These are phyloP conservation scores for Murraya paniculata DNA, from an alignment of 345 rosid species.

Conservation along the genomic window DNA sequence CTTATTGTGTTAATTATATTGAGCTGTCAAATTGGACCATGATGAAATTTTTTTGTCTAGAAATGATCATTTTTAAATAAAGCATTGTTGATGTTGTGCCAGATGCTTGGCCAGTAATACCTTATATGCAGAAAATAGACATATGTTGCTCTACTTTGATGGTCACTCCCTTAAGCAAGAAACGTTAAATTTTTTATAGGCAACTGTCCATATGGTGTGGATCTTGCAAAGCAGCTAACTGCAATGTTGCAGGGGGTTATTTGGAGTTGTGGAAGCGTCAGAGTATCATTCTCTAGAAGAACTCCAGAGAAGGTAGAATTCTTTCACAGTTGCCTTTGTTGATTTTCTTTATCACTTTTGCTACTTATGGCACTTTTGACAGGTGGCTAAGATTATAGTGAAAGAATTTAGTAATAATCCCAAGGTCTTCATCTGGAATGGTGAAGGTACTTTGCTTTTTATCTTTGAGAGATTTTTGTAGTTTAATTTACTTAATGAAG, in stretches of 20 bases:
- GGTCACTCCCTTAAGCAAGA: background rate
- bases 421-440: slow-evolving; percentile 75
- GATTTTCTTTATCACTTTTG: background rate
- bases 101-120: background rate
- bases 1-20: background rate
- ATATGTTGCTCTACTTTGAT: slow-evolving; percentile 1
- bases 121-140: background rate
- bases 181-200: slow-evolving; percentile 31
- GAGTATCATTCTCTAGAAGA: slow-evolving; percentile 83
- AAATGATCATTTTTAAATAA: background rate
- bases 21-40: background rate
- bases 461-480: background rate
- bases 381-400: slow-evolving; percentile 56
- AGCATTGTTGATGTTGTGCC: background rate
- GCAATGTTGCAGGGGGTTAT: slow-evolving; percentile 59
- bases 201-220: slow-evolving; percentile 66
- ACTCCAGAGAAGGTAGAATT: slow-evolving; percentile 59
- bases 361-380: slow-evolving; percentile 11
- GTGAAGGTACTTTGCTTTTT: slow-evolving; percentile 51
- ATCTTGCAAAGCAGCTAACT: slow-evolving; percentile 65
- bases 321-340: background rate
- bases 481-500: background rate
- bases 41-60: background rate
- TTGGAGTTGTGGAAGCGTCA: slow-evolving; percentile 82
- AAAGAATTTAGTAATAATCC: slow-evolving; percentile 51